phyloP scores from a whole-genome alignment of 495 filamentous ascomycete genomes.

The Penicillium goetzii region DNA sequence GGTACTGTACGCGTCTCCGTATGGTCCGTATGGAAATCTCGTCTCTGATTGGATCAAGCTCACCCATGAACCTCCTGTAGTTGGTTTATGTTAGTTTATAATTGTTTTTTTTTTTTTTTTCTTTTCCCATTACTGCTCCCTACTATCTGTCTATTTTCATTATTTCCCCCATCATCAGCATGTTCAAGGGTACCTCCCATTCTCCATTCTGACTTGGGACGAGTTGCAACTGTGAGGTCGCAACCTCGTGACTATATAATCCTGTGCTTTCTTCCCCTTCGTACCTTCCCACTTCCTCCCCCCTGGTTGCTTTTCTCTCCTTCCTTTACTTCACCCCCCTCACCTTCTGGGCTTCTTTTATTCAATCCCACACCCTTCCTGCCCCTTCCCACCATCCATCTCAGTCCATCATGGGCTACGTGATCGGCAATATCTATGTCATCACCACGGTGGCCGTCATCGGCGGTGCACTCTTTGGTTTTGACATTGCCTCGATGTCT shows the following conservation, averaged over 20 bases:
- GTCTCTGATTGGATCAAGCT: neutral
- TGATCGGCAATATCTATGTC: constrained; percentile 36
- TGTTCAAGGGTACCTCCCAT: no score
- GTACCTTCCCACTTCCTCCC: neutral
- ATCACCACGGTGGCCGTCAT: constrained; percentile 39
- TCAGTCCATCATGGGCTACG: constrained; percentile 28
- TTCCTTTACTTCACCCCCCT: neutral
- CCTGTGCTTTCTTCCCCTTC: neutral
- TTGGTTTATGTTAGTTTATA: neutral
- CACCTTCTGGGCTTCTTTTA: neutral
- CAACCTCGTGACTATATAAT: neutral
- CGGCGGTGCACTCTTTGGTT: constrained; percentile 71
- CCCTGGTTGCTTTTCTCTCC: neutral
- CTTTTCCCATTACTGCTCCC: no score
- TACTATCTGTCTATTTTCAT: no score
- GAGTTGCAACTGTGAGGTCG: no score
- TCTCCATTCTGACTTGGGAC: no score
- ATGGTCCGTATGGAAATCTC: neutral
- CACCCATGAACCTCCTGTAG: neutral
- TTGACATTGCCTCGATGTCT: constrained; percentile 73
- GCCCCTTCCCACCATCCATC: neutral
- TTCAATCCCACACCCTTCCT: neutral
- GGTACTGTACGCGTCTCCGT: neutral
- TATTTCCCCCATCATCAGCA: no score
- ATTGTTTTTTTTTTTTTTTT: neutral